phyloP scores from a whole-genome alignment of 305 asterid genomes.

The Fraxinus angustifolia region DNA sequence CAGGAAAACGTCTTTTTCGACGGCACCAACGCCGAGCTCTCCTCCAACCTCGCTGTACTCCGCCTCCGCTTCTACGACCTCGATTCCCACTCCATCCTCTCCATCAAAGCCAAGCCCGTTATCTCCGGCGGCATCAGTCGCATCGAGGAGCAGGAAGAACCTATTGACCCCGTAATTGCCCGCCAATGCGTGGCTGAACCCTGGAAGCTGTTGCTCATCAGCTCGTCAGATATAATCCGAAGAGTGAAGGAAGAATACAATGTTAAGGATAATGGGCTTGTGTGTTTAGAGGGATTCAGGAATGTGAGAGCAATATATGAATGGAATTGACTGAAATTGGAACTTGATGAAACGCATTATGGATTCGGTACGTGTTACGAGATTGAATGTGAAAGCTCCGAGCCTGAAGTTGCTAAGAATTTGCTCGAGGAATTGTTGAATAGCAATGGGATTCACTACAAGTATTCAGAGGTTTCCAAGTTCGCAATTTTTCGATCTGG shows the following conservation, averaged over 20 bases:
- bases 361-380: slow-evolving; percentile 68
- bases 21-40: slow-evolving; percentile 59
- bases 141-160: slow-evolving; percentile 74
- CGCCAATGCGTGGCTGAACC: slow-evolving; percentile 73
- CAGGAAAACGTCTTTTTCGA: slow-evolving; percentile 87
- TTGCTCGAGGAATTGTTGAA: slow-evolving; percentile 55
- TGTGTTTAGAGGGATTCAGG: slow-evolving; percentile 74
- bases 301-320: slow-evolving; percentile 70
- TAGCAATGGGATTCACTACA: slow-evolving; percentile 49
- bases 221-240: slow-evolving; percentile 41
- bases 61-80: slow-evolving; percentile 92
- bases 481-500: slow-evolving; percentile 68
- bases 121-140: slow-evolving; percentile 70
- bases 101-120: slow-evolving; percentile 66
- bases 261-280: slow-evolving; percentile 44
- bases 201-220: slow-evolving; percentile 43
- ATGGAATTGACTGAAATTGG: slow-evolving; percentile 73
- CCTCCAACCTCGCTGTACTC: slow-evolving; percentile 72
- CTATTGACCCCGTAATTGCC: slow-evolving; percentile 60
- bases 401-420: slow-evolving; percentile 56
- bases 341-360: slow-evolving; percentile 66
- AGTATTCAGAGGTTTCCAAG: slow-evolving; percentile 51
- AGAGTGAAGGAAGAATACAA: slow-evolving; percentile 54
- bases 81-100: slow-evolving; percentile 60
- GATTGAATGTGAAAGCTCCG: slow-evolving; percentile 71